Base-by-base conservation (phyloP, 2,329 filamentous ascomycete species). In the Onygenales sp. region DNA sequence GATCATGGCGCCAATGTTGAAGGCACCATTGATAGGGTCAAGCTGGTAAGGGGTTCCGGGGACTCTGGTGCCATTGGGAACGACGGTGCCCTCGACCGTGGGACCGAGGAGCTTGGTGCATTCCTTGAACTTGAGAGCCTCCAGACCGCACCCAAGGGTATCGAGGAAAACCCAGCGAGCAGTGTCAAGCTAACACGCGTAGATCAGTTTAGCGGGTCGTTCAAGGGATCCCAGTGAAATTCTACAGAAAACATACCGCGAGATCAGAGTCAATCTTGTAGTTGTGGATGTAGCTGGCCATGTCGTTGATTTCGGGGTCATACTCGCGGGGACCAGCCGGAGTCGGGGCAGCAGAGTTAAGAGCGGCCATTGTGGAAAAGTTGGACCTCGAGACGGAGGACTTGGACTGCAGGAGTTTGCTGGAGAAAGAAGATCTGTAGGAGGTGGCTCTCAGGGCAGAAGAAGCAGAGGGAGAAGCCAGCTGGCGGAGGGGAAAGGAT, bases 1-100 rank as follows among this genome's bases (percentile, higher is more conserved):
- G 76, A 98, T 95, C 86, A 95, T 95, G 65, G 93, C 87, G 64
- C 93, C 93, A 64, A 98, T 97, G 80, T 97, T 97, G 83, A 98
- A 97, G 59, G 93, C 93, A 58, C 86, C 93, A 65, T 92, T 92
- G 69, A 97, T 84, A 40, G 93, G 93, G 70, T 97, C 93, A 62
- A 98, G 84, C 74, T 94, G 86, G 77, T 92, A 97, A 61, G 87
- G 83, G 34, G 93, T 97, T 60, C 93, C 93, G 42, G 88, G 88
- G 44, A 98, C 88, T 68, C 85, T 88, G 64, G 89, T 86, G 61
- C 93, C 93, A 68, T 95, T 91, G 68, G 93, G 92, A 52, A 97
- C 92, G 45, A 85, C 74, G 51, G 93, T 96, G 63, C 92, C 93
- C 56, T 88, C 84, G 49, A 98, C 92, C 61, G 92, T 80, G 51